These are phyloP conservation scores for Penstemon davidsonii DNA, from an alignment of 257 asterid species.

Conservation along the genomic window DNA sequence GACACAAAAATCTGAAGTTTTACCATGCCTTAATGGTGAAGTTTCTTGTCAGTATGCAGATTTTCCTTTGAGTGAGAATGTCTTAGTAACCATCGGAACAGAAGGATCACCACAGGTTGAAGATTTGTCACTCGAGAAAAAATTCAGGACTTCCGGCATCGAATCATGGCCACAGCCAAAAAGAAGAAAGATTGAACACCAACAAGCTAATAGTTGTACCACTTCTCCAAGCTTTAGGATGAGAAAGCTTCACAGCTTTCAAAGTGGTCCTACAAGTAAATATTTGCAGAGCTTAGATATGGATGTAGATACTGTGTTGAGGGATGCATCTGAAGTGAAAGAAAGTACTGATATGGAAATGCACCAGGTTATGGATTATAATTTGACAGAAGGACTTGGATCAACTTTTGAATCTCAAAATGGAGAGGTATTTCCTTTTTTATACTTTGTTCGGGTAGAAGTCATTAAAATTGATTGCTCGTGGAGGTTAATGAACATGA, in stretches of 20 bases:
- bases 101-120: slow-evolving; percentile 32
- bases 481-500: slow-evolving; percentile 8
- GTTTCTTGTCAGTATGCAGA: slow-evolving; percentile 25
- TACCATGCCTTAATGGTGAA: slow-evolving; percentile 33
- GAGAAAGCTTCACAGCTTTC: slow-evolving; percentile 32
- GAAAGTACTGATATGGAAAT: slow-evolving; percentile 32
- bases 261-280: slow-evolving; percentile 32
- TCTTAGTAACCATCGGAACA: slow-evolving; percentile 31
- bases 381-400: slow-evolving; percentile 42
- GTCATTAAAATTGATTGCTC: slow-evolving; percentile 11
- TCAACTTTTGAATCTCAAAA: slow-evolving; percentile 30
- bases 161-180: slow-evolving; percentile 66
- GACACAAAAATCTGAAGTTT: slow-evolving; percentile 30
- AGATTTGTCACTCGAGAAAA: slow-evolving; percentile 30
- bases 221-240: slow-evolving; percentile 41
- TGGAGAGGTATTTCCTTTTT: slow-evolving; percentile 50
- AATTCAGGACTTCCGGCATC: slow-evolving; percentile 25
- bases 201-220: slow-evolving; percentile 41
- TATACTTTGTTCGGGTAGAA: slow-evolving; percentile 17
- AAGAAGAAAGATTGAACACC: slow-evolving; percentile 54
- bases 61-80: slow-evolving; percentile 32
- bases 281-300: slow-evolving; percentile 32
- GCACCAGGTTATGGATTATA: slow-evolving; percentile 27
- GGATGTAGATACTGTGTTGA: slow-evolving; percentile 31
- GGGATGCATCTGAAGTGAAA: slow-evolving; percentile 32